These are phyloP conservation scores for Dryas integrifolia DNA, from an alignment of 331 rosid genomes.

Conservation along the genomic window DNA sequence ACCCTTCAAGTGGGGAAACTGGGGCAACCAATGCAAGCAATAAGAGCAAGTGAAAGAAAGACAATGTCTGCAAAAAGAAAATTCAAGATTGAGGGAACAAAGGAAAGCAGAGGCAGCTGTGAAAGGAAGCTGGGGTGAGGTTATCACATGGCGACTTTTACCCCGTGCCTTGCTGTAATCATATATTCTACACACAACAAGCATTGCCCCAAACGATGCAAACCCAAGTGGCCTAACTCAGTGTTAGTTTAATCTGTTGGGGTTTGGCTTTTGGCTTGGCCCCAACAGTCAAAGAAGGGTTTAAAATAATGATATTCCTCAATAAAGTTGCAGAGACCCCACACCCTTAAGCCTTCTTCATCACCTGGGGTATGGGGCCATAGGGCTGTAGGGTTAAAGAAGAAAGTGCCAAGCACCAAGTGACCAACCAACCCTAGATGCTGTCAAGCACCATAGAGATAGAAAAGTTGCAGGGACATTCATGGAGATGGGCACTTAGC, in stretches of 20 bases:
- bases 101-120: constrained; percentile 5
- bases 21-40: background rate
- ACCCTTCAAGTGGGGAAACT: constrained; percentile 4
- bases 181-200: constrained; percentile 11
- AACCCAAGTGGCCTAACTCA: constrained; percentile 2
- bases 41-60: background rate
- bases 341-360: constrained; percentile 13
- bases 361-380: background rate
- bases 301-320: constrained; percentile 2
- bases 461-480: background rate
- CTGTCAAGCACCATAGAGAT: constrained; percentile 24
- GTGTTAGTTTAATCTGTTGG: constrained; percentile 17
- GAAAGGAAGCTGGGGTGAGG: background rate
- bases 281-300: constrained; percentile 27
- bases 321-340: constrained; percentile 25
- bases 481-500: constrained; percentile 2
- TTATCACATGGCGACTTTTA: constrained; percentile 32
- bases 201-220: constrained; percentile 19
- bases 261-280: background rate
- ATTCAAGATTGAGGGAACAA: background rate
- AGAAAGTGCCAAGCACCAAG: constrained; percentile 19
- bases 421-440: constrained; percentile 21
- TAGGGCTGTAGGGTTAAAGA: background rate
- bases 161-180: constrained; percentile 29
- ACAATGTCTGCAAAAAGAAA: constrained; percentile 5